Evolutionary conservation across 2,329 filamentous ascomycete genomes (phyloP).

Genomic region (Curvularia spicifera): DNA sequence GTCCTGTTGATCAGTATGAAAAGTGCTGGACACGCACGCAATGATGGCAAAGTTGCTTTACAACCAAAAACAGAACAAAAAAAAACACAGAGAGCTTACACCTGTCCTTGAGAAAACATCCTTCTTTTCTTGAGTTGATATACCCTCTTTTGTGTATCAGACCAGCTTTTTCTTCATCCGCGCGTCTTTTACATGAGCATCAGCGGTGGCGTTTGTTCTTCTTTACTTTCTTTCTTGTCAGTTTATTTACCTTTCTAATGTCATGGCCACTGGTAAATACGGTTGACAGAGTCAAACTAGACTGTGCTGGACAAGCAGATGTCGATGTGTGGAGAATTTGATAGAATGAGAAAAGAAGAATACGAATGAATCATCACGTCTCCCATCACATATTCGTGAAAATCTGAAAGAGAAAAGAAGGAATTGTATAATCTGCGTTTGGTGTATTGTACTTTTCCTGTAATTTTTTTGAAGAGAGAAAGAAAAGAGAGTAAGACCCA

Average conservation of each 20-base stretch:
- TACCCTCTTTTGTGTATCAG: background rate
- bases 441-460: too few species aligned
- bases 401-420: too few species aligned
- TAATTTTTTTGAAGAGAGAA: too few species aligned
- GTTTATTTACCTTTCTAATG: background rate
- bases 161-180: background rate
- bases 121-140: slow-evolving; percentile 1
- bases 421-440: too few species aligned
- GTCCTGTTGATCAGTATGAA: background rate
- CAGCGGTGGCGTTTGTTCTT: background rate
- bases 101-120: background rate
- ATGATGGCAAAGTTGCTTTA: background rate
- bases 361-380: background rate
- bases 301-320: too few species aligned
- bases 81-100: background rate
- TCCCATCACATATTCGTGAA: background rate
- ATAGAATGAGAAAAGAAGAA: background rate
- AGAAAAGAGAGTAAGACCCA: too few species aligned
- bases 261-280: too few species aligned
- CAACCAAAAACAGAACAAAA: background rate
- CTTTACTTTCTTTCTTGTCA: background rate
- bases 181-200: slow-evolving; percentile 4
- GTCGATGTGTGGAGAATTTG: background rate
- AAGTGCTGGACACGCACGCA: background rate
- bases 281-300: too few species aligned